Conservation (phyloP, 2,329 filamentous ascomycete genomes). For the Aquanectria penicillioides region DNA sequence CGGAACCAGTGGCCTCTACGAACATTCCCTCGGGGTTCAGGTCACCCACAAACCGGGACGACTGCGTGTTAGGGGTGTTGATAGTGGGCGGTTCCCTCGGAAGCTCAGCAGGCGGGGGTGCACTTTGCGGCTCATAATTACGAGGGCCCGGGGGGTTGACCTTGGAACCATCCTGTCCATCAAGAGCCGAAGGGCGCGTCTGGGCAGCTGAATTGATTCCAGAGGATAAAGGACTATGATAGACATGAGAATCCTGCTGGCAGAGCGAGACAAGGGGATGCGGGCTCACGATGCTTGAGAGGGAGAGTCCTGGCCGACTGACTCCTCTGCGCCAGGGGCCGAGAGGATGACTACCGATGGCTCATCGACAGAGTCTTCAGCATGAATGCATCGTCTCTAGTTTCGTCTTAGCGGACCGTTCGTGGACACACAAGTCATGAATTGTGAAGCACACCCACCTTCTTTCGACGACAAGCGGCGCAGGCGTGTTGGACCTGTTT, state of each 20-base stretch:
- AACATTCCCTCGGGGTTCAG: slow-evolving; percentile 70
- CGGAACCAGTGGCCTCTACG: slow-evolving; percentile 60
- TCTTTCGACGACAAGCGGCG: slow-evolving; percentile 63
- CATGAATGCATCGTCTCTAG: slow-evolving; percentile 58
- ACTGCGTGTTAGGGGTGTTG: slow-evolving; percentile 38
- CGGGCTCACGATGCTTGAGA: slow-evolving; percentile 45
- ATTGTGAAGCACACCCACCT: slow-evolving; percentile 48
- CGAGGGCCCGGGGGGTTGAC: slow-evolving; percentile 22
- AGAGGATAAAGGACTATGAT: slow-evolving; percentile 25
- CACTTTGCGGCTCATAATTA: slow-evolving; percentile 20
- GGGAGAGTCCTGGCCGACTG: slow-evolving; percentile 38
- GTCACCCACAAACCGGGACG: slow-evolving; percentile 65
- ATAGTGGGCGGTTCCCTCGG: slow-evolving; percentile 28
- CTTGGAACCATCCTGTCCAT: slow-evolving; percentile 22
- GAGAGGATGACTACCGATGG: slow-evolving; percentile 9
- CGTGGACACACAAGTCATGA: not conserved
- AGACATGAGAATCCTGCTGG: slow-evolving; percentile 6
- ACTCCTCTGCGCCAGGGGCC: slow-evolving; percentile 33
- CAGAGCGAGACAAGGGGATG: not conserved
- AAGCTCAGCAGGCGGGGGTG: slow-evolving; percentile 13
- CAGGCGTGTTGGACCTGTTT: slow-evolving; percentile 70
- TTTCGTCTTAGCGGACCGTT: not conserved
- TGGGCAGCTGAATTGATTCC: slow-evolving; percentile 10
- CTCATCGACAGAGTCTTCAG: slow-evolving; percentile 47
- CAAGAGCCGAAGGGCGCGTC: slow-evolving; percentile 6